phyloP scores from a whole-genome alignment of 1,284 basidiomycete species.

The Hemileccinum hortonii region DNA sequence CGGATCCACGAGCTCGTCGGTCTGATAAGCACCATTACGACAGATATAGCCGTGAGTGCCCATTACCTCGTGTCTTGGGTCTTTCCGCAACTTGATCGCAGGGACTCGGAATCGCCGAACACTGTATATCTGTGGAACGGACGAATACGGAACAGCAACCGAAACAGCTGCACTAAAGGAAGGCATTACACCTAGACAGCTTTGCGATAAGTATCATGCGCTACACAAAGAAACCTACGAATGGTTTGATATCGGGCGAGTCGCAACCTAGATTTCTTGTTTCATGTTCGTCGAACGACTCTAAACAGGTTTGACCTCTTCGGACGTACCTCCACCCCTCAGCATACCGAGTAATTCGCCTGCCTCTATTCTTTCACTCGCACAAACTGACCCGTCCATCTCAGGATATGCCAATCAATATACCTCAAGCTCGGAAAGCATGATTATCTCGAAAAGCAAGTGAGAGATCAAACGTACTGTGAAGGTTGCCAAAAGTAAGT shows the following conservation, averaged over 20 bases:
- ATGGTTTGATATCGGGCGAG: conserved; percentile 87
- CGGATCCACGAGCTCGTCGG: not conserved
- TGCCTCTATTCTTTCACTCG: conserved; percentile 17
- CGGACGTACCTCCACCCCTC: conserved; percentile 88
- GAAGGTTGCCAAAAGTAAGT: conserved; percentile 82
- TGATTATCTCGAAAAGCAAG: conserved; percentile 74
- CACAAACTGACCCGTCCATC: conserved; percentile 9
- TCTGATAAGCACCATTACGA: conserved; percentile 3
- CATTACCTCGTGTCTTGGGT: not conserved
- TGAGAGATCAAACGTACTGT: conserved; percentile 91
- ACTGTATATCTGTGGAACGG: conserved; percentile 92
- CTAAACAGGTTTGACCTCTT: conserved; percentile 89
- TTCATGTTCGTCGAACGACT: conserved; percentile 6
- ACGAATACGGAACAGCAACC: conserved; percentile 98
- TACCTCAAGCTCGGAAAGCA: conserved; percentile 83
- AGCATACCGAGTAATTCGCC: conserved; percentile 79
- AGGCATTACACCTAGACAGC: conserved; percentile 79
- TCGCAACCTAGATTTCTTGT: conserved; percentile 2
- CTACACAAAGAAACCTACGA: conserved; percentile 93
- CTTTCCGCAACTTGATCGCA: conserved; percentile 29
- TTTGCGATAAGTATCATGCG: conserved; percentile 93
- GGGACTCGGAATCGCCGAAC: conserved; percentile 75
- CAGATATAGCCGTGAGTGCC: conserved; percentile 67
- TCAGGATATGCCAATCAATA: conserved; percentile 85
- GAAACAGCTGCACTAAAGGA: conserved; percentile 98